Percentiles rank a stretch among this genome's conserved stretches.
phyloP scores from a whole-genome alignment of 805 yeast genomes.

The Blastobotrys mokoenaii region DNA sequence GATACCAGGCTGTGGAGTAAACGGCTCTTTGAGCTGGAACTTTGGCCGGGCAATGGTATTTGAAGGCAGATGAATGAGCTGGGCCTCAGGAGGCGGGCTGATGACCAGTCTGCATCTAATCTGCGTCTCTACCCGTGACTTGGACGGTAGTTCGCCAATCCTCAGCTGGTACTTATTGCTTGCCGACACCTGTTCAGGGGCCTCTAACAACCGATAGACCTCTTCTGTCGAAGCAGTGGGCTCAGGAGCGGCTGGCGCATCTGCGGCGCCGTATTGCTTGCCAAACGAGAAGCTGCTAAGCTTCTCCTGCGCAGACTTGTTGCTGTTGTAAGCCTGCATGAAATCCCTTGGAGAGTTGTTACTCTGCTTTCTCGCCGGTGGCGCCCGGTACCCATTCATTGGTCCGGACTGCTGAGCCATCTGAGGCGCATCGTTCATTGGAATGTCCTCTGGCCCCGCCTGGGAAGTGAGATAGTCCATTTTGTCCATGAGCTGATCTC shows the following conservation, averaged over 20 bases:
- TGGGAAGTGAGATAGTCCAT: too few relatives aligned
- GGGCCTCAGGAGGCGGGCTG: constrained; percentile 69
- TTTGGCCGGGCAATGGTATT: constrained; percentile 84
- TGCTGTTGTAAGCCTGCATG: too few relatives aligned
- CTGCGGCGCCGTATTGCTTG: constrained; percentile 13
- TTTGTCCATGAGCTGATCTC: too few relatives aligned
- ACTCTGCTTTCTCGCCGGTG: too few relatives aligned
- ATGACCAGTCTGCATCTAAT: constrained; percentile 66
- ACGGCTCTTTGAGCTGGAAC: constrained; percentile 45
- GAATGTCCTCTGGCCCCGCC: too few relatives aligned
- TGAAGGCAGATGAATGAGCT: constrained; percentile 69
- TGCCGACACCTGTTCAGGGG: too few relatives aligned
- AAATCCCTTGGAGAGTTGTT: too few relatives aligned
- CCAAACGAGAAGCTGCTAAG: constrained; percentile 50
- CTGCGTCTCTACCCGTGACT: constrained; percentile 93
- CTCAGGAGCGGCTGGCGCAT: background rate
- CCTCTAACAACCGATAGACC: too few relatives aligned
- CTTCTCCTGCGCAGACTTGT: constrained; percentile 37
- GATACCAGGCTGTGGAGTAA: constrained; percentile 21
- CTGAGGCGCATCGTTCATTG: too few relatives aligned
- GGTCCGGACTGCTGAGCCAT: too few relatives aligned
- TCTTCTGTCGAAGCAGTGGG: too few relatives aligned
- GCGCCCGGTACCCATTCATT: too few relatives aligned
- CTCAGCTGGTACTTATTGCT: constrained; percentile 13
- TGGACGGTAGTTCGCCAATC: constrained; percentile 51